Evolutionary conservation across 2,329 filamentous ascomycete species (phyloP), one percentile per base, ranked within the genome.

Genomic region (Dactylellina sp.): DNA sequence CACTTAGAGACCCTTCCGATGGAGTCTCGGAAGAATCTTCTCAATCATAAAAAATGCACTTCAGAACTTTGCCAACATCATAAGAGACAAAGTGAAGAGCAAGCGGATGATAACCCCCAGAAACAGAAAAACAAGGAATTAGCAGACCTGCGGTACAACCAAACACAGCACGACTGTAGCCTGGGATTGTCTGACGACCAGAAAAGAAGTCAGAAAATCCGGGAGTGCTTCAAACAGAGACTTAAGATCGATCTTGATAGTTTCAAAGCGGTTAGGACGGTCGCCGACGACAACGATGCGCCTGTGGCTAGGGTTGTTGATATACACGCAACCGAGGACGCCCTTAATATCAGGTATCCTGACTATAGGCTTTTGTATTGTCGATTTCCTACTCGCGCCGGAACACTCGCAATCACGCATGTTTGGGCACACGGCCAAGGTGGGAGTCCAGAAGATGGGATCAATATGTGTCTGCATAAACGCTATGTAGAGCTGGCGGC

Each of bases 401-500:
- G 59, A 37, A 78, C 75, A 4, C 59, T 79, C 44, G 78, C 77
- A 0, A 64, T 79, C 18, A 78, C 76, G 14, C 78, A 79, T 55
- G 77, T 79, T 9, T 79, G 78, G 78, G 76, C 68, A 28, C 78
- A 79, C 59, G 78, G 78, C 1, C 77, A 78, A 61, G 78, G 78
- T 1, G 77, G 78, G 3, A 55, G 77, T 18, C 77, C 77, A 6
- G 77, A 78, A 53, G 60, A 53, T 9, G 78, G 78, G 7, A 61
- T 79, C 39, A 79, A 79, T 44, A 37, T 12, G 25, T 80, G 78
- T 40, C 70, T 80, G 6, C 78, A 79, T 47, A 52, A 59, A 2
- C 72, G 79, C 16, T 80, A 78, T 46, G 24, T 35, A 11, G 11
- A 37, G 2, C 53, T 79, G 6, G 78, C 79, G 0, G 47, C 25